Conservation (phyloP, 352 stramenopile species). For the Pythium inflatum region DNA sequence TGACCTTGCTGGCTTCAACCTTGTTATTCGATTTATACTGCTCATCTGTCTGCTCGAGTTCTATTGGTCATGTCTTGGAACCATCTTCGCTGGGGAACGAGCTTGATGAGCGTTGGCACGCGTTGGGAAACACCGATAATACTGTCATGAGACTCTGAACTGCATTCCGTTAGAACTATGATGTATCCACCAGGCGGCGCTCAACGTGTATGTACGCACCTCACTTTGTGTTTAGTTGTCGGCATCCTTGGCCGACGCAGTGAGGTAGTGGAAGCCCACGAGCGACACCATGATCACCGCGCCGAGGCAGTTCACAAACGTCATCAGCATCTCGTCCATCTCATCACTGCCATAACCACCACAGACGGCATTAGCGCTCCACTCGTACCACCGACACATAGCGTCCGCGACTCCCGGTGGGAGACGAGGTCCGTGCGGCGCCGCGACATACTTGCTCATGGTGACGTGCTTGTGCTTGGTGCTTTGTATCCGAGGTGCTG, state of each 20-base stretch:
- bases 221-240: slow-evolving; percentile 79
- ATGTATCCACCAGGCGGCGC: no score
- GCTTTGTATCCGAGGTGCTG: slow-evolving; percentile 24
- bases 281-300: slow-evolving; percentile 88
- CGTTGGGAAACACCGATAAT: slow-evolving; percentile 5
- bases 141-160: background rate
- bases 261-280: slow-evolving; percentile 90
- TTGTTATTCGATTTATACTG: background rate
- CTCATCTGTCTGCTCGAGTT: background rate
- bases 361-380: no score
- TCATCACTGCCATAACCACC: slow-evolving; percentile 60
- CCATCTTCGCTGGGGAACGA: background rate
- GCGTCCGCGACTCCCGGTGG: no score
- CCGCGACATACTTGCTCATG: slow-evolving; percentile 44
- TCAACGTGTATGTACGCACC: no score
- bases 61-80: no score
- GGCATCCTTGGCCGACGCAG: slow-evolving; percentile 76
- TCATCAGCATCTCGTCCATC: slow-evolving; percentile 88
- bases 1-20: no score
- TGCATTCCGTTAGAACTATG: background rate
- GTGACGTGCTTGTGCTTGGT: slow-evolving; percentile 39
- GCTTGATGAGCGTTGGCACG: background rate
- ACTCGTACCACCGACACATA: no score
- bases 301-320: slow-evolving; percentile 88
- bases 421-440: no score